Conservation (phyloP, 2,329 filamentous ascomycete species). For the Fusarium neocosmosporiellum region DNA sequence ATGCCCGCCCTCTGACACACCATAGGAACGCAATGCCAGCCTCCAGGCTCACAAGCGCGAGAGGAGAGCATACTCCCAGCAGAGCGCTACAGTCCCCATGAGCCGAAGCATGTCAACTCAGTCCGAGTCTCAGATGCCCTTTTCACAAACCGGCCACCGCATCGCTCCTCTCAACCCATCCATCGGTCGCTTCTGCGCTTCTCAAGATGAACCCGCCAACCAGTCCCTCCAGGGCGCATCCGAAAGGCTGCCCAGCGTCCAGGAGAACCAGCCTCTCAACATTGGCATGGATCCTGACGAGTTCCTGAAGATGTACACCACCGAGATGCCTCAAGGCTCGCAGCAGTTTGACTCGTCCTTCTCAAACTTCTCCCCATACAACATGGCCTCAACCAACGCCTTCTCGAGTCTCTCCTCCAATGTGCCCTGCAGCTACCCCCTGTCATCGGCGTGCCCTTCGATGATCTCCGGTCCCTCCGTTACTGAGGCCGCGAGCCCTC, state of each 20-base stretch:
- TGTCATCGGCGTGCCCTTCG: slow-evolving; percentile 55
- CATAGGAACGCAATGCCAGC: slow-evolving; percentile 29
- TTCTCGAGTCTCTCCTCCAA: slow-evolving; percentile 26
- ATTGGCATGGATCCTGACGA: slow-evolving; percentile 53
- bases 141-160: slow-evolving; percentile 48
- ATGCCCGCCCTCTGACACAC: slow-evolving; percentile 25
- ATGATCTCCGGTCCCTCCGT: slow-evolving; percentile 56
- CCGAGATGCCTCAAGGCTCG: slow-evolving; percentile 31
- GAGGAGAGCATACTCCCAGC: slow-evolving; percentile 44
- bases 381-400: slow-evolving; percentile 30
- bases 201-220: slow-evolving; percentile 47
- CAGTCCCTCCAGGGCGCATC: slow-evolving; percentile 36
- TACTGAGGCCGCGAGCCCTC: slow-evolving; percentile 51
- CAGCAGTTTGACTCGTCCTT: slow-evolving; percentile 38
- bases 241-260: slow-evolving; percentile 50
- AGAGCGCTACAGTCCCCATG: slow-evolving; percentile 54
- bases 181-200: slow-evolving; percentile 46
- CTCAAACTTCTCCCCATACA: slow-evolving; percentile 18
- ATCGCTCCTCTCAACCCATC: slow-evolving; percentile 47
- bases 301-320: slow-evolving; percentile 50
- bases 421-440: slow-evolving; percentile 41
- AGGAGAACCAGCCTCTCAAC: slow-evolving; percentile 48
- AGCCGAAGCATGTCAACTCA: slow-evolving; percentile 57
- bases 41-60: slow-evolving; percentile 34
- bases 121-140: slow-evolving; percentile 54